Evolutionary conservation across 192 early-diverging fungal species (phyloP), one percentile per base, ranked within the genome.

Genomic region (Gryganskiella cystojenkinii): DNA sequence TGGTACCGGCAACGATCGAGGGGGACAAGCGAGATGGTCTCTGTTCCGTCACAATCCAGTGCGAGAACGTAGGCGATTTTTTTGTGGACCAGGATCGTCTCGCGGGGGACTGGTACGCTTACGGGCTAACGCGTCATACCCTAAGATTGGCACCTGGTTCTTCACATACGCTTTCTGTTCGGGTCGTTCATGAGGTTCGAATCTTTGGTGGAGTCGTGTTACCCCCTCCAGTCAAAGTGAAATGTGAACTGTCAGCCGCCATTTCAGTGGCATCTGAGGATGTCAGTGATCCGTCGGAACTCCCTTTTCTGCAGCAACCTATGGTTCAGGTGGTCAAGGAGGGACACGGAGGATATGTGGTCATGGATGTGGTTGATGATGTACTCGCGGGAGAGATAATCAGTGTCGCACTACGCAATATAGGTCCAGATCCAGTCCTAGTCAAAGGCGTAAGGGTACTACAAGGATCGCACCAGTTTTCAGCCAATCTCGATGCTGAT

Each of bases 41-140:
- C 8, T 63, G 61, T 7, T 46, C 79, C 3, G 47, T 87, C 5
- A 53, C 68, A 13, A 65, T 87, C 31, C 86, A 87, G 31, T 75
- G 72, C 13, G 50, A 83, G 24, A 82, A 85, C 37, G 82, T 91
- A n/a, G 81, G 85, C 10, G 82, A 84, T 27, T 92, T 90, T 81
- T 91, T 90, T 59, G 84, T 94, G 52, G 85, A 93, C 64, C 61
- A 85, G 15, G 58, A 68, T 25, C 79, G 85, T 19, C 83, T 83
- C 43, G 79, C 82, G 20, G 92, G 92, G 5, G 92, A 94, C 61
- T 81, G 84, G 60, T 94, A 92, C 64, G 74, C 70, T 25, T 91
- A 90, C 54, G 57, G 55, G 5, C 79, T 76, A 2, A 82, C 80
- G 4, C 57, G 64, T 3, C 81, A 87, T 83, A 84, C 85, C 6